phyloP scores from a whole-genome alignment of 805 yeast genomes.

The Starmerella lactis-condensi region DNA sequence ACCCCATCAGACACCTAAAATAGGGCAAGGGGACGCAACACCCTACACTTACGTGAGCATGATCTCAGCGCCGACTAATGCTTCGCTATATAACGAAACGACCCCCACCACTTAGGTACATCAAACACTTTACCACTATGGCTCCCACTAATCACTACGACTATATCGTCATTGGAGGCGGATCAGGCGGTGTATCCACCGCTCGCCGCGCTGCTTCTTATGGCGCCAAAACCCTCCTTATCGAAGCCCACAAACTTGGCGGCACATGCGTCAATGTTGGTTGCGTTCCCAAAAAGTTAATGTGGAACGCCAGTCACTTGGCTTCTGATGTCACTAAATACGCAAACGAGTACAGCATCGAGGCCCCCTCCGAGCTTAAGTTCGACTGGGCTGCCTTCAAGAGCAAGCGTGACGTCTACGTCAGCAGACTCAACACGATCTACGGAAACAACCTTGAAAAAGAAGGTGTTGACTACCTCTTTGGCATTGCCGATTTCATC shows the following conservation, averaged over 20 bases:
- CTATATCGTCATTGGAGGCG: conserved; percentile 93
- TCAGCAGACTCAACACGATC: conserved; percentile 74
- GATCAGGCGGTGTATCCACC: conserved; percentile 98
- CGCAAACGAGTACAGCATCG: conserved; percentile 71
- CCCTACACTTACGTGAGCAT: too few species aligned
- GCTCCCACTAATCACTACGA: conserved; percentile 57
- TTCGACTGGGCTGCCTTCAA: conserved; percentile 76
- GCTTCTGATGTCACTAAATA: conserved; percentile 50
- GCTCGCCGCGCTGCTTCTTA: conserved; percentile 86
- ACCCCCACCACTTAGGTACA: too few species aligned
- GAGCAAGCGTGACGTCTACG: conserved; percentile 79
- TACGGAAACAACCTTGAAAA: conserved; percentile 71
- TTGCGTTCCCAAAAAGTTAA: conserved; percentile 95
- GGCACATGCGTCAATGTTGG: conserved; percentile 99
- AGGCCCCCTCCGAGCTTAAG: conserved; percentile 34
- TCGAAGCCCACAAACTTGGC: conserved; percentile 70
- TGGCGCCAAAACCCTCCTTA: conserved; percentile 71
- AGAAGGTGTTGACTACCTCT: conserved; percentile 74
- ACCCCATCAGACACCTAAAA: too few species aligned
- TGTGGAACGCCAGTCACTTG: conserved; percentile 94
- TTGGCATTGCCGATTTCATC: conserved; percentile 69
- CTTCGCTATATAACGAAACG: too few species aligned
- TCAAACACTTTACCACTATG: conserved; percentile 30
- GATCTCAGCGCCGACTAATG: too few species aligned
- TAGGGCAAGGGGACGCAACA: too few species aligned